These are phyloP conservation scores for Fusarium cyanostomum DNA, from an alignment of 2,329 filamentous ascomycete species.

Conservation along the genomic window DNA sequence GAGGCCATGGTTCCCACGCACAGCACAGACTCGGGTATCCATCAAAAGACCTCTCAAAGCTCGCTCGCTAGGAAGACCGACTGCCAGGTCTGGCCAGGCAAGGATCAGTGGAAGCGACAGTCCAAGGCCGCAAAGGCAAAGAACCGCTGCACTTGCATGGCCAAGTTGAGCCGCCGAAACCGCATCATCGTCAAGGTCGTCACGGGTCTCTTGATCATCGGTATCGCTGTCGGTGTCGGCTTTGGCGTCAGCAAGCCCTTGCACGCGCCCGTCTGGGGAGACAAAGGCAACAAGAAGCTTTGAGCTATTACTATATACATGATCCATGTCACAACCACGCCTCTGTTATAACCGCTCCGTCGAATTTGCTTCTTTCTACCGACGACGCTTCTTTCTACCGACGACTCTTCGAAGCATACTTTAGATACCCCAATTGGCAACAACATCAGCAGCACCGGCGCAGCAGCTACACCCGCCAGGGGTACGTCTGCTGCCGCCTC, in stretches of 20 bases:
- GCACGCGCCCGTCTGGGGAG: constrained; percentile 66
- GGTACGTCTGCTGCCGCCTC: constrained; percentile 19
- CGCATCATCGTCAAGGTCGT: constrained; percentile 63
- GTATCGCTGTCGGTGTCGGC: constrained; percentile 64
- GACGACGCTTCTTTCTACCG: not conserved
- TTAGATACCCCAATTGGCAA: constrained; percentile 33
- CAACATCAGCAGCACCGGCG: constrained; percentile 4
- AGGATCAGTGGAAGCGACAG: constrained; percentile 68
- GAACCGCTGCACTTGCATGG: constrained; percentile 61
- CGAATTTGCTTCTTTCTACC: too few relatives aligned
- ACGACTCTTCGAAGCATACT: constrained; percentile 14
- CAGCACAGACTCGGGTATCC: constrained; percentile 42
- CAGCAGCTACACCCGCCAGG: constrained; percentile 14
- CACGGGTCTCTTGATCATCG: constrained; percentile 57
- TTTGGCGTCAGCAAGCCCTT: constrained; percentile 70
- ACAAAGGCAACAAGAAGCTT: constrained; percentile 37
- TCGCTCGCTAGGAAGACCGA: constrained; percentile 53
- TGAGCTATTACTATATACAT: not conserved
- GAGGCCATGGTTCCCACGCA: constrained; percentile 59
- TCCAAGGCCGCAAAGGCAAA: constrained; percentile 65
- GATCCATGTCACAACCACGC: too few relatives aligned
- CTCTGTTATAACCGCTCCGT: too few relatives aligned
- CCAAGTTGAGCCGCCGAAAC: constrained; percentile 62
- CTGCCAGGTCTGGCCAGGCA: constrained; percentile 67
- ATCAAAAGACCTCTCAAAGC: constrained; percentile 44